Evolutionary conservation across 176 grass and related monocot genomes (phyloP).

Genomic region (Cenchrus americanus): DNA sequence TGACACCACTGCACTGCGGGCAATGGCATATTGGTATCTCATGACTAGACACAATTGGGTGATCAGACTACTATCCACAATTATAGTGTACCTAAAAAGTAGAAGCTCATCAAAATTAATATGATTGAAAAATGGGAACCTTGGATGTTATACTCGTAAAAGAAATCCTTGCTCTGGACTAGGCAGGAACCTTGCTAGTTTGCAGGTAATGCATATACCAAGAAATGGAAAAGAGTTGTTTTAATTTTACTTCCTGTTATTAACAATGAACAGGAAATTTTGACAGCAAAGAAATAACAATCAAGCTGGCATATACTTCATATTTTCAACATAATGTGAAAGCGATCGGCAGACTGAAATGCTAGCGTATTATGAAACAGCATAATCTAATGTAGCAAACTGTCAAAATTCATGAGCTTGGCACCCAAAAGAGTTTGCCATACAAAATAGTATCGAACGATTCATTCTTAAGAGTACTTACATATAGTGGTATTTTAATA

Average conservation of each 20-base stretch:
- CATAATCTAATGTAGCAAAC: background rate
- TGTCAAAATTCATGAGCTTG: background rate
- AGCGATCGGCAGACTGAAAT: background rate
- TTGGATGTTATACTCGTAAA: conserved; percentile 14
- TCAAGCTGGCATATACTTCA: background rate
- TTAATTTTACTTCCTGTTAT: background rate
- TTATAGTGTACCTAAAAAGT: conserved; percentile 25
- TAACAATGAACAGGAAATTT: background rate
- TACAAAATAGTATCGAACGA: background rate
- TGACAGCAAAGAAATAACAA: background rate
- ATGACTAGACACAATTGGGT: background rate
- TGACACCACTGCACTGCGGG: background rate
- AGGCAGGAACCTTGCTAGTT: conserved; percentile 19
- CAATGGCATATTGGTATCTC: background rate
- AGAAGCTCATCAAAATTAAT: conserved; percentile 24
- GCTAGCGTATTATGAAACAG: background rate
- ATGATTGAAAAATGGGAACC: conserved; percentile 24
- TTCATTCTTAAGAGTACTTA: background rate
- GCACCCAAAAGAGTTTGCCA: background rate
- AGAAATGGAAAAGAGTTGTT: background rate
- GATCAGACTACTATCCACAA: conserved; percentile 19
- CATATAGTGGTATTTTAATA: background rate
- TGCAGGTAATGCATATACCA: conserved; percentile 16
- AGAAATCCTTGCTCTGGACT: conserved; percentile 8
- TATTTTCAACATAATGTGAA: background rate